Evolutionary conservation across 352 stramenopile species (phyloP), one percentile per base, ranked within the genome.

Genomic region (Hyaloperonospora brassicae): DNA sequence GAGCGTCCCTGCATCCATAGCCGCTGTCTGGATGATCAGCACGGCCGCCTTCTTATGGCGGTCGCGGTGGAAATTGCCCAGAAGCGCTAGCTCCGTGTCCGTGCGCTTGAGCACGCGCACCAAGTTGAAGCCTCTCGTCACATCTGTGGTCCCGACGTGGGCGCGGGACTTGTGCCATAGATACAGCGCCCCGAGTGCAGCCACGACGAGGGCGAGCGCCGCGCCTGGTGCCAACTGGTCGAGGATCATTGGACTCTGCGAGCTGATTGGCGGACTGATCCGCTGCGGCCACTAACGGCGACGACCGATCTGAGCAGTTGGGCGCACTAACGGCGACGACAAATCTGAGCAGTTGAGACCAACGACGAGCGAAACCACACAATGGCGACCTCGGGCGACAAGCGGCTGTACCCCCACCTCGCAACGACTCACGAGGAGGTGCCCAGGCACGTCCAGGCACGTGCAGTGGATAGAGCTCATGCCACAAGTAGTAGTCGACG

Each of bases 61-160:
- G 48, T 92, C 78, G 50, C 66, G 69, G 21, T 66, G 66, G 42
- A 92, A 92, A 52, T 85, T 79, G 12, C 81, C 81, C 36, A 89
- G 62, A 48, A 89, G 49, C 42, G 79, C 72, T 40, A 89, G 38
- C 59, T 92, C 79, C 22, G 62, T 72, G 56, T 89, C 81, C 17
- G 68, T 70, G 31, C 66, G 55, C 57, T 85, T 87, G 52, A 92
- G 79, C 40, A 89, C 66, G 22, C 77, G 77, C 58, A 76, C 65
- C 25, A 86, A 57, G 27, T 68, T 66, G 50, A 92, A 87, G 3
- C n/a, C 36, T 42, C n/a, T 5, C 11, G 2, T 42, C 2, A 21
- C 36, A n/a, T 42, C 10, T 11, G 36, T 34, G 27, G 27, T 34
- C 27, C 27, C 27, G 27, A 34, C 27, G 8, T 34, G 27, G 4